Evolutionary conservation across 768 basidiomycete genomes (phyloP), one percentile per base, ranked within the genome.

Genomic region (Bullera alba): DNA sequence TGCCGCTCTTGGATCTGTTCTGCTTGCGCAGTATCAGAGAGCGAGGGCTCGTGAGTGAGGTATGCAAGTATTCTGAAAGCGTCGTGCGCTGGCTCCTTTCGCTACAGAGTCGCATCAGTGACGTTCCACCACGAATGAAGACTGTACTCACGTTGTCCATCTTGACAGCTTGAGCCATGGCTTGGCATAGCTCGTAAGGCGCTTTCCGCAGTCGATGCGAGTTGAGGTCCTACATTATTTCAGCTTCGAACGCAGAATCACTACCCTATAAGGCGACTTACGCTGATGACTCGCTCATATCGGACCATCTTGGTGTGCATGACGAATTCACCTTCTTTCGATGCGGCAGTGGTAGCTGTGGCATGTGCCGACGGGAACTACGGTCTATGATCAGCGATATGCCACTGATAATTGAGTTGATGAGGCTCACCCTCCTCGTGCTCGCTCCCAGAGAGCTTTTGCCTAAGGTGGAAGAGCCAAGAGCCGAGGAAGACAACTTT

Each of bases 211-310:
- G 48, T 32, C 69, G 46, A 27, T 46, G 41, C 27, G 54, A 48
- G 46, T 71, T 71, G 7, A 71, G 48, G 7, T 57, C 48, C 69
- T 70, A 46, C 25, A 30, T 38, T 12, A 43, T 19, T 30, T 14
- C 43, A 45, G 46, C 5, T 30, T 14, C 37, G 8, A 39, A 12
- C 42, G 10, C 10, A 6, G 22, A 28, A 26, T 43, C 23, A 27
- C 6, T 27, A 10, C 32, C 10, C 32, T n/a, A 25, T 23, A 10
- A 43, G 6, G 12, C 10, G 10, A 74, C 95, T 91, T 44, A 96
- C 75, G 21, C 87, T 76, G 36, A 96, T 76, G 27, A 86, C 83
- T 42, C 82, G 81, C 75, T 92, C 87, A 70, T 96, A 99, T 12
- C 82, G 83, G 85, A 96, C 88, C 91, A 96, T 67, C 63, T 64